A percentile compares a stretch with the other conserved stretches of the same genome.
phyloP scores from a whole-genome alignment of 352 stramenopile species.

The Saprolegnia diclina region DNA sequence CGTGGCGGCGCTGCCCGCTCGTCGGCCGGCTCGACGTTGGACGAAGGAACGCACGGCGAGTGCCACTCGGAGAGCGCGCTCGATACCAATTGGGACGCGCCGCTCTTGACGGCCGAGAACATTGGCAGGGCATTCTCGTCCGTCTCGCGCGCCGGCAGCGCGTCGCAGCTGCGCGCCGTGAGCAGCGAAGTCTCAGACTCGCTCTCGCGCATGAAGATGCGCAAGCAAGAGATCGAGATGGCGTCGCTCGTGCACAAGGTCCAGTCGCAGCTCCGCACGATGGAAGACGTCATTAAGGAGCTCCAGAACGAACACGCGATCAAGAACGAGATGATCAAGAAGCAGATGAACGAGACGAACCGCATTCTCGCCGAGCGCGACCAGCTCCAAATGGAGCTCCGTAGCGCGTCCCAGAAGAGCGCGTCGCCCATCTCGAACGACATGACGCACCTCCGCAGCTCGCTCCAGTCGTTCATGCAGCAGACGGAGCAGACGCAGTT shows the following conservation, averaged over 20 bases:
- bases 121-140: neutral
- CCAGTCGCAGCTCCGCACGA: conserved; percentile 11
- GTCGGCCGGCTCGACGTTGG: neutral
- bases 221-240: conserved; percentile 26
- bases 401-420: neutral
- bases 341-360: conserved; percentile 9
- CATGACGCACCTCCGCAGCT: neutral
- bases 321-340: conserved; percentile 17
- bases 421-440: neutral
- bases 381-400: neutral
- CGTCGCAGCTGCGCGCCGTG: neutral
- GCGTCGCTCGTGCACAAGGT: conserved; percentile 15
- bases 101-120: neutral
- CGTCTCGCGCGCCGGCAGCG: neutral
- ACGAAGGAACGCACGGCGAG: neutral
- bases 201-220: conserved; percentile 19
- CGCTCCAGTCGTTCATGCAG: conserved; percentile 14
- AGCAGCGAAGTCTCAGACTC: conserved; percentile 7
- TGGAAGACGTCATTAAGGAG: conserved; percentile 20
- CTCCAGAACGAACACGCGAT: conserved; percentile 14
- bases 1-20: neutral
- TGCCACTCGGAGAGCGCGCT: neutral
- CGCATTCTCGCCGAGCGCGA: neutral
- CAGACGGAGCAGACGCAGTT: conserved; percentile 17
- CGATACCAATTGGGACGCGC: neutral